phyloP scores from a whole-genome alignment of 805 yeast genomes.

The Phaffomyces thermotolerans region DNA sequence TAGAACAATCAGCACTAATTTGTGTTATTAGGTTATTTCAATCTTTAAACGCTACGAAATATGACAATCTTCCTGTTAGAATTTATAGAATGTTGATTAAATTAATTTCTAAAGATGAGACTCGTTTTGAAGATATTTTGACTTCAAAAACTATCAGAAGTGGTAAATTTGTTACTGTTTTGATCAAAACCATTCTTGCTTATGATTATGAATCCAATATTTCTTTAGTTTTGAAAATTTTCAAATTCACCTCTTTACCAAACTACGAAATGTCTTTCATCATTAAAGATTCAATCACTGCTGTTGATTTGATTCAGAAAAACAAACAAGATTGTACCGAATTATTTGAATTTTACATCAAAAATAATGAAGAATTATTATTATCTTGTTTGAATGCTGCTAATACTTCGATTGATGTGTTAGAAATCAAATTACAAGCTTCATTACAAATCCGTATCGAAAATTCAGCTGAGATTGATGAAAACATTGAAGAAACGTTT shows the following conservation, averaged over 20 bases:
- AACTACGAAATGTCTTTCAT: constrained; percentile 31
- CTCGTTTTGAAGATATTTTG: constrained; percentile 22
- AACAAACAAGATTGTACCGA: constrained; percentile 32
- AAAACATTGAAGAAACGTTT: constrained; percentile 14
- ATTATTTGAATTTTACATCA: constrained; percentile 34
- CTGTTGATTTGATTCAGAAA: constrained; percentile 27
- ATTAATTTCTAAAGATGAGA: constrained; percentile 21
- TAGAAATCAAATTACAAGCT: constrained; percentile 64
- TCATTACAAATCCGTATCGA: constrained; percentile 35
- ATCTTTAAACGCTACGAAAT: constrained; percentile 35
- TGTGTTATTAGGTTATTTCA: constrained; percentile 44
- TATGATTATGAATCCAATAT: constrained; percentile 33
- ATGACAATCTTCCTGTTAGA: constrained; percentile 33
- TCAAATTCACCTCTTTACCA: constrained; percentile 29
- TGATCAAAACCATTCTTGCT: constrained; percentile 37
- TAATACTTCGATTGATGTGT: constrained; percentile 32
- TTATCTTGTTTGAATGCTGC: constrained; percentile 30
- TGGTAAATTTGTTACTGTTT: constrained; percentile 37
- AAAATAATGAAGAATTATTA: constrained; percentile 32
- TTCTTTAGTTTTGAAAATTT: constrained; percentile 28
- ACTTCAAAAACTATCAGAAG: constrained; percentile 24
- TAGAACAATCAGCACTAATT: constrained; percentile 37
- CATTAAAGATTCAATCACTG: constrained; percentile 32
- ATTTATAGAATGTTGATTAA: constrained; percentile 27
- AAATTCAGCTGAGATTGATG: constrained; percentile 23